Conservation (phyloP, 768 basidiomycete genomes). For the Lentinula edodes region DNA sequence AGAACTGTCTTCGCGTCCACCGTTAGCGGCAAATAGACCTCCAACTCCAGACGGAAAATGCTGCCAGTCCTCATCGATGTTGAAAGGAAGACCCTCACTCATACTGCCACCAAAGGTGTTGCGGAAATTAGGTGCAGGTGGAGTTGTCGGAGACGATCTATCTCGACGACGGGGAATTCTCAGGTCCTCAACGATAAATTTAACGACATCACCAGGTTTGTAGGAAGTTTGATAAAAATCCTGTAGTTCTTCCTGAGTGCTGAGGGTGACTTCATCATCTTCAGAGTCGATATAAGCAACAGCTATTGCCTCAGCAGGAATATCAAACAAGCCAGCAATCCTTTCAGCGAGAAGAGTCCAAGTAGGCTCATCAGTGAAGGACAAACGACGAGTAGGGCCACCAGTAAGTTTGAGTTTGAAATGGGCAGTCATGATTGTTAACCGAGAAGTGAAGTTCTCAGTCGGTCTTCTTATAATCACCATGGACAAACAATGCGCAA, state of each 20-base stretch:
- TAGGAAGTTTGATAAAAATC: conserved; percentile 52
- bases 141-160: conserved; percentile 24
- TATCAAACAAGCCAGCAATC: conserved; percentile 48
- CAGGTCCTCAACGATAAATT: conserved; percentile 63
- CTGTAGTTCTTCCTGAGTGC: conserved; percentile 70
- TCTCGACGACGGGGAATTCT: conserved; percentile 26
- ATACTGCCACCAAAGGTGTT: conserved; percentile 52
- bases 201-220: conserved; percentile 33
- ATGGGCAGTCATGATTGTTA: conserved; percentile 36
- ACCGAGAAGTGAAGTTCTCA: not conserved
- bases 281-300: conserved; percentile 72
- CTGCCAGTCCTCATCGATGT: conserved; percentile 60
- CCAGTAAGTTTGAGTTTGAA: conserved; percentile 63
- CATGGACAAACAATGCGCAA: not conserved
- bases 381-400: conserved; percentile 55
- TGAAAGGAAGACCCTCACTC: conserved; percentile 34
- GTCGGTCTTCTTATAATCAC: not conserved
- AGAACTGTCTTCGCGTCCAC: conserved; percentile 30
- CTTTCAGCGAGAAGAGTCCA: conserved; percentile 55
- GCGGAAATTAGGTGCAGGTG: conserved; percentile 29
- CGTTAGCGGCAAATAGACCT: conserved; percentile 30
- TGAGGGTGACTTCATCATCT: conserved; percentile 72
- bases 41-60: conserved; percentile 36
- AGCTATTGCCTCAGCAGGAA: conserved; percentile 53
- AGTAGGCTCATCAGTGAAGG: conserved; percentile 44